Evolutionary conservation across 176 grass and related monocot genomes (phyloP), one percentile per base, ranked within the genome.

Genomic region (Zea mays): DNA sequence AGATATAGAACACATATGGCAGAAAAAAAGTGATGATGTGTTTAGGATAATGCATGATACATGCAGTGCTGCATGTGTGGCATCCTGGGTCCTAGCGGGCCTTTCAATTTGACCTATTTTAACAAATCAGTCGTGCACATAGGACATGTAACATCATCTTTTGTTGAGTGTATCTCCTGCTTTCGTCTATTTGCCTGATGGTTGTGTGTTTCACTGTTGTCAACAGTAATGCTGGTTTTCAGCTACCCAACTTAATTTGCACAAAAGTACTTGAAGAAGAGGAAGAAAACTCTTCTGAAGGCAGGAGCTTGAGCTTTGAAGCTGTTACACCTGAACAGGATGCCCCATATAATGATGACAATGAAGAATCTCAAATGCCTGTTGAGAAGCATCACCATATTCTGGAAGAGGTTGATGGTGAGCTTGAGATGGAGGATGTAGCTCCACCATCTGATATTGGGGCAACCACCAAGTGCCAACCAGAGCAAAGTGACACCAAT

Each of bases 371-470:
- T 72, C 75, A 91, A 34, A 65, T 75, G 79, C 84, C 85, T 71
- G 34, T 65, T 67, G 64, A 67, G 56, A 12, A 93, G 64, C 92
- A 87, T 52, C 92, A 98, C 83, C 90, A 86, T 94, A 39, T 73
- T 45, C 81, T 98, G 62, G 92, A 91, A 81, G 96, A 94, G 52
- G 87, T 98, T 51, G 86, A 98, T 54, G 96, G 90, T 83, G 96
- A 98, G 46, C 89, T 90, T 62, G 96, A 98, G 85, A 98, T 98
- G 92, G 96, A 98, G 67, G 96, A 98, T 83, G 87, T 88, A 67
- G 85, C 96, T 38, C 95, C 95, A 7, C 79, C 78, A 21, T 85
- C 74, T 76, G 81, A 88, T 35, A 65, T 74, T 79, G 86, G 75
- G 76, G 76, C 34, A 64, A 63, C 39, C 41, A 75, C 46, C 13